Evolutionary conservation across 1,284 basidiomycete species (phyloP), one percentile per base, ranked within the genome.

Genomic region (Puccinia horiana): DNA sequence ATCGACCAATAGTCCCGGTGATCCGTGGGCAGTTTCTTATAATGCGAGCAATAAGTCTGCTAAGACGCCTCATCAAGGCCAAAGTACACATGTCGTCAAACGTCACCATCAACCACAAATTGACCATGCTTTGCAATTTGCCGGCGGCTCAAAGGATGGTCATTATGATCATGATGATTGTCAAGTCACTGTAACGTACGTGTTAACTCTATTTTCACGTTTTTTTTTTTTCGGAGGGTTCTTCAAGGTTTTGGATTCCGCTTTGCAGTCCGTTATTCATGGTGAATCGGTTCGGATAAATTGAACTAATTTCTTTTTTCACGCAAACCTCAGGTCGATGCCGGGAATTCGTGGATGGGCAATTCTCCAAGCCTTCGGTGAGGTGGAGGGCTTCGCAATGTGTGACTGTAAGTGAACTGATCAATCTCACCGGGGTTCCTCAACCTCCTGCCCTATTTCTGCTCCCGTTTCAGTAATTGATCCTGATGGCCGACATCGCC

Each of bases 391-490:
- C 29, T 20, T 20, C 11, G 44, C 35, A 52, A 11, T 73, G 2
- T 54, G 70, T 35, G 44, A 73, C 37, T 73, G 70, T 73, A 49
- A 76, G 56, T 61, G 26, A 40, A 58, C 26, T 61, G 20, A 0
- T 56, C 54, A 18, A 42, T 40, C 74, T 44, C 20, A 29, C 14
- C 1, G 40, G n/a, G 12, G 47, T 70, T 5, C 26, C 8, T 5
- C 29, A 40, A 58, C 23, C 37, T 12, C 35, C 37, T 52, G 20
- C 5, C n/a, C 26, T 18, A 56, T 58, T 26, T 26, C 54, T 76
- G 44, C 6, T 44, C 56, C n/a, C 16, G n/a, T 26, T 76, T 32
- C 14, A 16, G 37, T 29, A 9, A 75, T 42, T 29, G 0, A 61
- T 58, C 37, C 40, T 29, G 1, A 56, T 58, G 32, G 61, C 56